These are phyloP conservation scores for Calophaca sinica DNA, from an alignment of 306 rosid species.

Conservation along the genomic window DNA sequence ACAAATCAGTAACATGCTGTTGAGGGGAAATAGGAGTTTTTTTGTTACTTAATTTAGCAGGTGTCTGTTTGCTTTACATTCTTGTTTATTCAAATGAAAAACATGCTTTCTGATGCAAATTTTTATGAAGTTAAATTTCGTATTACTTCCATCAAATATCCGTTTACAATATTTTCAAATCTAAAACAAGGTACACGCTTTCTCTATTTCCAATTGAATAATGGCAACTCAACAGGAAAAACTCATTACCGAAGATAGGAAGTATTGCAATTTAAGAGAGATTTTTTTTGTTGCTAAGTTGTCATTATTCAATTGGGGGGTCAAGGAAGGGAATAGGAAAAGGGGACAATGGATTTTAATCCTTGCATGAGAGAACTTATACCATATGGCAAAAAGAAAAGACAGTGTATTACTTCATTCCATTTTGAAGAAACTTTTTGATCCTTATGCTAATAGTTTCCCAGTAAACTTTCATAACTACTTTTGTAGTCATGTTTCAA, in stretches of 20 bases:
- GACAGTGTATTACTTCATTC: slow-evolving; percentile 1
- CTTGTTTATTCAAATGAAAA: neutral
- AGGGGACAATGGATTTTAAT: neutral
- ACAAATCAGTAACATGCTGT: neutral
- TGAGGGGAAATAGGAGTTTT: neutral
- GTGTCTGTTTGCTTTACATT: slow-evolving; percentile 11
- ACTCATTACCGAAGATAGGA: neutral
- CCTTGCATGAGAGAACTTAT: slow-evolving; percentile 2
- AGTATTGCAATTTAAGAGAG: neutral
- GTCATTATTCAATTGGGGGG: slow-evolving; percentile 10
- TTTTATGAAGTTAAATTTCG: neutral
- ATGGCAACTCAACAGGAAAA: slow-evolving; percentile 1
- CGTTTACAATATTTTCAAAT: neutral
- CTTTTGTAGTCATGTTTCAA: no score
- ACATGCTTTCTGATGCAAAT: slow-evolving; percentile 5
- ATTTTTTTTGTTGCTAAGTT: neutral
- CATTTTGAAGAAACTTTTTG: slow-evolving; percentile 9
- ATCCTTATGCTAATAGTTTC: slow-evolving; percentile 10
- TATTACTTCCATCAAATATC: neutral
- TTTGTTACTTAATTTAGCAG: slow-evolving; percentile 24
- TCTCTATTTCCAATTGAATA: neutral
- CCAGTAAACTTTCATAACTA: neutral
- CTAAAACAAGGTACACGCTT: slow-evolving; percentile 17
- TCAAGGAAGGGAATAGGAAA: neutral
- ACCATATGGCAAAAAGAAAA: neutral